A percentile compares a stretch with the other conserved stretches of the same genome.
Evolutionary conservation across 2,329 filamentous ascomycete species (phyloP).

Genomic region (Cercospora sojina): DNA sequence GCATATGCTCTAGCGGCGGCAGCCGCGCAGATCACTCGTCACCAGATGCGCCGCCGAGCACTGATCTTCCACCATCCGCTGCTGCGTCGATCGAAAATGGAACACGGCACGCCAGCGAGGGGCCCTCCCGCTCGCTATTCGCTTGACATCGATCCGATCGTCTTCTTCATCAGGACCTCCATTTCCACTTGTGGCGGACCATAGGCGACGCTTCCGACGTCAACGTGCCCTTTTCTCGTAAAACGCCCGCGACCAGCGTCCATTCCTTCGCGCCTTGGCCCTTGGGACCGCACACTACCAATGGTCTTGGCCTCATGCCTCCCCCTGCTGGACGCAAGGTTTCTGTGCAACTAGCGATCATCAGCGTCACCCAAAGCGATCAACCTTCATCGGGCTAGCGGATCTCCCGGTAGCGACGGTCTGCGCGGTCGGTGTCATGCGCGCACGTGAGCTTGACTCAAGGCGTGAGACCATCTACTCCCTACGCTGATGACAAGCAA

Average conservation of each 20-base stretch:
- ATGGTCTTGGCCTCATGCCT: conserved; percentile 13
- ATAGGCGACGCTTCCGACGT: neutral
- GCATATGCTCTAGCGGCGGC: conserved; percentile 7
- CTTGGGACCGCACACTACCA: conserved; percentile 8
- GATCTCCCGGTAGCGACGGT: conserved; percentile 8
- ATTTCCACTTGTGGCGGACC: neutral
- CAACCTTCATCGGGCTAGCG: conserved; percentile 15
- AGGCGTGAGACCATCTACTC: neutral
- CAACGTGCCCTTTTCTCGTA: neutral
- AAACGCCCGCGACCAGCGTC: neutral
- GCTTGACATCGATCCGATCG: neutral
- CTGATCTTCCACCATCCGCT: conserved; percentile 3
- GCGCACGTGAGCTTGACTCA: conserved; percentile 2
- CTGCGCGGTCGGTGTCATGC: neutral
- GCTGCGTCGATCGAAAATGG: conserved; percentile 2
- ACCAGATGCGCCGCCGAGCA: conserved; percentile 1
- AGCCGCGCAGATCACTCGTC: conserved; percentile 19
- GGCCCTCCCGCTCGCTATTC: neutral
- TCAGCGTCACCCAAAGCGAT: conserved; percentile 14
- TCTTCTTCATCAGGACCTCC: neutral
- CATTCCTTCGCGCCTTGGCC: conserved; percentile 8
- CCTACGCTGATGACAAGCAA: neutral
- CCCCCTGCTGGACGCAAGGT: conserved; percentile 15
- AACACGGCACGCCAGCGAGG: conserved; percentile 5
- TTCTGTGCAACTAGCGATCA: conserved; percentile 14